Evolutionary conservation across 2,329 filamentous ascomycete species (phyloP), one percentile per base, ranked within the genome.

Genomic region (Orbilia brochopaga): DNA sequence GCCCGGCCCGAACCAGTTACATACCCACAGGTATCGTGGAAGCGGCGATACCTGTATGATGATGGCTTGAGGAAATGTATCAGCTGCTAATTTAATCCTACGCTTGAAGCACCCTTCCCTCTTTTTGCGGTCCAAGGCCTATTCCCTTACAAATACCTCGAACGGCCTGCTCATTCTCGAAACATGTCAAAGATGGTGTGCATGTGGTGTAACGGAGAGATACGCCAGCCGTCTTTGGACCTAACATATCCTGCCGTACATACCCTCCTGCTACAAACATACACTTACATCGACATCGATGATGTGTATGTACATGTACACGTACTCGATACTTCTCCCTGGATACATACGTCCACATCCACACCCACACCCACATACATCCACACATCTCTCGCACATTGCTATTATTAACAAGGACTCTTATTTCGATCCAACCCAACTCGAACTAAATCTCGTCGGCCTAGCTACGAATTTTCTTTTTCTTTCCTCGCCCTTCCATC

Each of bases 201-300:
- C 27, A 32, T 32, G 27, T 58, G 54, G 55, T 72, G 60, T 65
- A 72, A 65, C 60, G 56, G 60, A 59, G 59, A 57, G 56, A 51
- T 60, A 60, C 60, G 51, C 32, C 19, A 42, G 32, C 46, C 21
- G 24, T 64, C 57, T 42, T 40, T 48, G 52, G 44, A 62, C 42
- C 32, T 30, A 40, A 21, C 35, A 48, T 21, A 46, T 58, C 48
- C 42, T 19, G 50, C 44, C 15, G 13, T 40, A 23, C 40, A 63
- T 51, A 35, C 10, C 35, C 54, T 42, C 13, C 37, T 13, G 13
- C 44, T 19, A 23, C 44, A 19, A 6, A 19, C 6, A 10, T 19
- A 48, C 19, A 19, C 6, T 5, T 19, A 48, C 19, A 19, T 19
- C 8, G 17, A 48, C 15, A 48, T 19, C 44, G 17, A 48, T 19